phyloP scores from a whole-genome alignment of 1,139 yeast genomes.

The Pichia sp. region DNA sequence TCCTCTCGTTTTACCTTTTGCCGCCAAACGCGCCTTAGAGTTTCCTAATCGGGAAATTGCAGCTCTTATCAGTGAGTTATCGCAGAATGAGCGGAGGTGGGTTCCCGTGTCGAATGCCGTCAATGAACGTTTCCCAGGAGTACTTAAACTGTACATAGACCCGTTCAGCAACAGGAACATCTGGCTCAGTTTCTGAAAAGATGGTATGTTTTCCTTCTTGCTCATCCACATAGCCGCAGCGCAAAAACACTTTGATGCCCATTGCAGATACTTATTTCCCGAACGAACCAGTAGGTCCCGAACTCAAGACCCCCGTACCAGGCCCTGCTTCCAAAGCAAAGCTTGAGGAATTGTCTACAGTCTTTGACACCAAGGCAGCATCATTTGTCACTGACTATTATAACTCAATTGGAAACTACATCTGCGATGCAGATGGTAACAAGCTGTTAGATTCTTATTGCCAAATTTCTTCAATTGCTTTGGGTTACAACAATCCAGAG shows the following conservation, averaged over 20 bases:
- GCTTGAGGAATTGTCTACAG: conserved; percentile 43
- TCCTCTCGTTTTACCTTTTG: too few relatives aligned
- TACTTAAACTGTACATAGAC: neutral
- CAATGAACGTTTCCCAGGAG: neutral
- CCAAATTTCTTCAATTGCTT: conserved; percentile 67
- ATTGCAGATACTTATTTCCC: conserved; percentile 49
- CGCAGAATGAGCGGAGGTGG: too few relatives aligned
- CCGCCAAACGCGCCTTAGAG: too few relatives aligned
- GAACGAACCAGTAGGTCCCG: conserved; percentile 38
- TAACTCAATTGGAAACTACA: conserved; percentile 62
- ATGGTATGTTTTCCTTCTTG: neutral
- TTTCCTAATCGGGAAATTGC: too few relatives aligned
- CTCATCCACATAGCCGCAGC: neutral
- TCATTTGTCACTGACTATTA: conserved; percentile 62
- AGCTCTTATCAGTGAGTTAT: too few relatives aligned
- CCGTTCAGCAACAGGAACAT: neutral
- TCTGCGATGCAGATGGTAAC: conserved; percentile 67
- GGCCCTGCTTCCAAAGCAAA: conserved; percentile 49
- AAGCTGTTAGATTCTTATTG: conserved; percentile 57
- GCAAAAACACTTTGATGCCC: too few relatives aligned
- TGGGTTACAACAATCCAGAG: conserved; percentile 73
- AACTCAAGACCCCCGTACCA: conserved; percentile 43
- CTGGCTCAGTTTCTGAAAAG: neutral
- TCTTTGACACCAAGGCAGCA: conserved; percentile 63
- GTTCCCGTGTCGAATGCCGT: neutral